Conservation (phyloP, 495 filamentous ascomycete genomes). For the Neurospora africana region DNA sequence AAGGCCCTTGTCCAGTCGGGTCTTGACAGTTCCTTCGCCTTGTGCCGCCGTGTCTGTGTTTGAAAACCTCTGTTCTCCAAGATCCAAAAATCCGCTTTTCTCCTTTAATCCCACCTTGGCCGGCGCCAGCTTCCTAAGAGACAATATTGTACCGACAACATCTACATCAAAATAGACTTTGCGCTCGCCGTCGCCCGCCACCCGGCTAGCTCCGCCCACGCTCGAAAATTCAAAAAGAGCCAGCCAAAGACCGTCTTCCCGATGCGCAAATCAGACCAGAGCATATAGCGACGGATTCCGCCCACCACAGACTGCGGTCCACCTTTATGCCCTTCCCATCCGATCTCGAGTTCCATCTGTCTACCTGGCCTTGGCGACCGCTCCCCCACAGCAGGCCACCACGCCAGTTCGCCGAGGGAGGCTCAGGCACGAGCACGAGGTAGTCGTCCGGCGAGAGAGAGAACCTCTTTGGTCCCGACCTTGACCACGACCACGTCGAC, state of each 20-base stretch:
- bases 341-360: neutral
- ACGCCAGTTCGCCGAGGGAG: neutral
- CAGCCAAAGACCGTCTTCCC: neutral
- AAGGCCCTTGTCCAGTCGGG: too few relatives aligned
- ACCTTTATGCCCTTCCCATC: neutral
- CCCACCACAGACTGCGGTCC: neutral
- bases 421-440: neutral
- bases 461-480: neutral
- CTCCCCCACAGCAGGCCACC: neutral
- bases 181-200: neutral
- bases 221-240: neutral
- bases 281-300: neutral
- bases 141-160: neutral
- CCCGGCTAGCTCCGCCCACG: neutral
- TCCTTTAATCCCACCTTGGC: slow-evolving; percentile 7
- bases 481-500: neutral
- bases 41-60: neutral
- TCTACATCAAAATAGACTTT: neutral
- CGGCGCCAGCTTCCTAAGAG: neutral
- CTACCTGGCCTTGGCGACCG: neutral
- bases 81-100: slow-evolving; percentile 23
- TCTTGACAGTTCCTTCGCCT: neutral
- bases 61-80: slow-evolving; percentile 20
- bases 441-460: neutral
- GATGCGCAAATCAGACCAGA: neutral